These are phyloP conservation scores for Talaromyces trachyspermus DNA, from an alignment of 495 filamentous ascomycete species.

Conservation along the genomic window DNA sequence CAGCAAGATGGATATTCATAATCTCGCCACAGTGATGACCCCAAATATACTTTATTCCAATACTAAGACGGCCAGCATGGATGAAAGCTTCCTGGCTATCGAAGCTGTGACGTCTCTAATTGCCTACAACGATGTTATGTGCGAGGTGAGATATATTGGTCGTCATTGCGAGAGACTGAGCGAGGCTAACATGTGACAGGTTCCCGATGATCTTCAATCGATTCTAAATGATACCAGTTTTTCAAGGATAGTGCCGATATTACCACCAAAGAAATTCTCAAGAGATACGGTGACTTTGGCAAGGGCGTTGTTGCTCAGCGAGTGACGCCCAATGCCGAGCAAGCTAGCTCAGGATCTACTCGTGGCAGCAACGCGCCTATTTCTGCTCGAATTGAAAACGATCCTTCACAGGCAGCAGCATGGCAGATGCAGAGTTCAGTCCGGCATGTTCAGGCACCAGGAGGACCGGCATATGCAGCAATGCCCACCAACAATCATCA, in stretches of 20 bases:
- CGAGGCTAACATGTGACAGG: constrained; percentile 44
- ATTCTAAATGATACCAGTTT: constrained; percentile 74
- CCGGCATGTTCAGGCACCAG: constrained; percentile 63
- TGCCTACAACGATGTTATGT: constrained; percentile 90
- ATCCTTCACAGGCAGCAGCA: constrained; percentile 59
- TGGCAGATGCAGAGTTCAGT: constrained; percentile 80
- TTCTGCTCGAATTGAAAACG: constrained; percentile 62
- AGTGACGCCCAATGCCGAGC: constrained; percentile 50
- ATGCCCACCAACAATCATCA: constrained; percentile 16
- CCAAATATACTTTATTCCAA: constrained; percentile 87
- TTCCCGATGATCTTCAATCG: constrained; percentile 83
- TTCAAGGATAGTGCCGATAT: constrained; percentile 77
- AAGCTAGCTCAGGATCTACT: constrained; percentile 33
- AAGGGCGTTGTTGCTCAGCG: constrained; percentile 49
- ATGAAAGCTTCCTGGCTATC: constrained; percentile 85
- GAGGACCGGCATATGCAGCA: constrained; percentile 27
- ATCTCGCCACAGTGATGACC: constrained; percentile 95
- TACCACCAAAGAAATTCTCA: constrained; percentile 94
- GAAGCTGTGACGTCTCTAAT: constrained; percentile 86
- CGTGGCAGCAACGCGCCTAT: constrained; percentile 32
- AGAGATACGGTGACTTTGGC: constrained; percentile 73
- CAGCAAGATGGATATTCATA: constrained; percentile 99
- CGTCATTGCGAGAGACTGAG: constrained; percentile 6
- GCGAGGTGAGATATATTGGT: constrained; percentile 60
- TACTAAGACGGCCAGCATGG: constrained; percentile 57